Evolutionary conservation across 2,329 filamentous ascomycete genomes (phyloP), one percentile per base, ranked within the genome.

Genomic region (Colletotrichum tropicicola): DNA sequence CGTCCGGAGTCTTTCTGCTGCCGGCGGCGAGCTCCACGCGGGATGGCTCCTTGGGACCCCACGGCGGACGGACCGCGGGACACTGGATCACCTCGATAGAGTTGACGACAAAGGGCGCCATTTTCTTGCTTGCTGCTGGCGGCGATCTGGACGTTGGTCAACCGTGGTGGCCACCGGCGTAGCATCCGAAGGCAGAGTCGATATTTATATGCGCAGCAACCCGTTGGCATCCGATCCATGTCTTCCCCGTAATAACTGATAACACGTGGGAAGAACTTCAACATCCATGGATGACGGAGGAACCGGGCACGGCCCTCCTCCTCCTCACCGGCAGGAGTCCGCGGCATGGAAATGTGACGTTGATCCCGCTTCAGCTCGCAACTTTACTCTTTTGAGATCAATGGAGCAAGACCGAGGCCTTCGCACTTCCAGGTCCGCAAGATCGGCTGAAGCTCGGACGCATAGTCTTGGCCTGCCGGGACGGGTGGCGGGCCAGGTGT

Each of bases 51-150:
- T 61, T 61, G 44, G 59, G 51, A 7, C 47, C 32, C 59, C 59
- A 61, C 21, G 49, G 6, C 12, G 58, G 58, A 3, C n/a, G 41
- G 17, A 21, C 37, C 17, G 32, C 43, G 35, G 59, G 59, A 32
- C 15, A 15, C 32, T 61, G 52, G 32, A 48, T 28, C 2, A 61
- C 59, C 4, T 44, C 15, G 10, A 61, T 32, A 15, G 51, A 48
- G 43, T 49, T 61, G 32, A 61, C 35, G 25, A n/a, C n/a, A 17
- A 48, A 53, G 15, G 51, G 52, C 12, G 59, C 51, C 59, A 61
- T 61, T 15, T 19, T 43, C n/a, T n/a, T n/a, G n/a, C n/a, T n/a
- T n/a, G n/a, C n/a, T n/a, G n/a, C n/a, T n/a, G n/a, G n/a, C n/a
- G n/a, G n/a, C n/a, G n/a, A n/a, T n/a, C n/a, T n/a, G n/a, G n/a